phyloP scores from a whole-genome alignment of 805 yeast species.

The Monosporozyma servazzii region DNA sequence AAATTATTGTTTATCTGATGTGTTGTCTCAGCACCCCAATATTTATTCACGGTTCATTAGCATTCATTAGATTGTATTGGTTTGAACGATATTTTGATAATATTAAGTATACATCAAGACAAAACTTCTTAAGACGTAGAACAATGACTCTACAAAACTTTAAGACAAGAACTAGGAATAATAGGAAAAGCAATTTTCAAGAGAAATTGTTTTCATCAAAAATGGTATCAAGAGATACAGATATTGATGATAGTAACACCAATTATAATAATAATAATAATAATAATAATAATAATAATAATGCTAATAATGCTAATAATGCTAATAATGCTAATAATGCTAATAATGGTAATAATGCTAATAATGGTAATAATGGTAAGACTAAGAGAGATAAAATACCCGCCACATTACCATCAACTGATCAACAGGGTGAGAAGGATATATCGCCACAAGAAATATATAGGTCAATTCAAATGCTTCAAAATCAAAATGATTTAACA shows the following conservation, averaged over 20 bases:
- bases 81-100: conserved; percentile 79
- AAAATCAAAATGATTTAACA: conserved; percentile 30
- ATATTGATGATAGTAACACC: too few species aligned
- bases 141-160: conserved; percentile 32
- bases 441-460: conserved; percentile 73
- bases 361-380: not conserved
- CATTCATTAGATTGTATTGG: conserved; percentile 75
- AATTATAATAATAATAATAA: too few species aligned
- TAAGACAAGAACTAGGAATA: not conserved
- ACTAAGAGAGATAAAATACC: not conserved
- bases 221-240: conserved; percentile 6
- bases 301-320: not conserved
- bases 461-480: conserved; percentile 72
- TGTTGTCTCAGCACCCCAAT: conserved; percentile 74
- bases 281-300: not conserved
- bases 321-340: not conserved
- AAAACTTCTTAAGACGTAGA: conserved; percentile 70
- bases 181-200: conserved; percentile 11
- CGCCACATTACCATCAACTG: conserved; percentile 14
- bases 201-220: conserved; percentile 27
- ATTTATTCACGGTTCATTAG: conserved; percentile 69
- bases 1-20: conserved; percentile 53
- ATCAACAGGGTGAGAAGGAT: conserved; percentile 21
- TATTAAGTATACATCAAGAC: conserved; percentile 63
- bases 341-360: not conserved